Conservation (phyloP, 140 eudicot species). For the Ambrosia hybrid region DNA sequence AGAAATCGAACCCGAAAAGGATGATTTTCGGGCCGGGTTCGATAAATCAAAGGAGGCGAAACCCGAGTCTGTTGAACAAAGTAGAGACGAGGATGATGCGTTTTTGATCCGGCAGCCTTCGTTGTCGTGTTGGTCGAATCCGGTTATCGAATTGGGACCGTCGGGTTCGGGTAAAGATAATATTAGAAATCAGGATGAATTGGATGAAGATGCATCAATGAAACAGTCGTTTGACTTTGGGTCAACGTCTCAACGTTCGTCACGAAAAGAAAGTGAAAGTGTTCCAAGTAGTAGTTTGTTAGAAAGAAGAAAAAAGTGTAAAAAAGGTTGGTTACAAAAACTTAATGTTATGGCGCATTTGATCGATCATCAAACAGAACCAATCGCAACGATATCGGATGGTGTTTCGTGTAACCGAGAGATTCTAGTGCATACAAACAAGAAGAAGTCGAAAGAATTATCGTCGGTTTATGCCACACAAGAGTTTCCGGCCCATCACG, state of each 20-base stretch:
- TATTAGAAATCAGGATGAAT: conserved; percentile 20
- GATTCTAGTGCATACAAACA: conserved; percentile 45
- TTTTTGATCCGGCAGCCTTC: conserved; percentile 42
- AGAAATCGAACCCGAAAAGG: conserved; percentile 36
- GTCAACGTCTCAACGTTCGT: conserved; percentile 46
- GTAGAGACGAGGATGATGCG: conserved; percentile 34
- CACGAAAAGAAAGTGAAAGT: conserved; percentile 37
- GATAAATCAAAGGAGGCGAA: background rate
- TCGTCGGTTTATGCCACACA: conserved; percentile 66
- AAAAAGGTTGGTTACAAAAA: conserved; percentile 59
- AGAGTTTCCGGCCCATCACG: conserved; percentile 73
- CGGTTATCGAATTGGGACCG: conserved; percentile 14
- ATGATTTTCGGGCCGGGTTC: conserved; percentile 6
- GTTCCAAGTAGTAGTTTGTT: conserved; percentile 4
- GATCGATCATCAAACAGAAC: conserved; percentile 31
- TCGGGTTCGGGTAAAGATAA: conserved; percentile 26
- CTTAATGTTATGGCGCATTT: conserved; percentile 46
- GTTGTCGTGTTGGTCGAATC: conserved; percentile 35
- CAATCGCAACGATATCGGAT: conserved; percentile 12
- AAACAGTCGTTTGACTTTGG: conserved; percentile 46
- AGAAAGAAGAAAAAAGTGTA: conserved; percentile 44
- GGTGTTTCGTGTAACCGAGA: conserved; percentile 22
- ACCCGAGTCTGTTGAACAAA: conserved; percentile 22
- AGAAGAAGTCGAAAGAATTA: conserved; percentile 61
- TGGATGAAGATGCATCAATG: conserved; percentile 36